Percentiles rank a stretch among this genome's conserved stretches.
These are phyloP conservation scores for Aspergillus awamori DNA, from an alignment of 2,329 filamentous ascomycete genomes.

Conservation along the genomic window DNA sequence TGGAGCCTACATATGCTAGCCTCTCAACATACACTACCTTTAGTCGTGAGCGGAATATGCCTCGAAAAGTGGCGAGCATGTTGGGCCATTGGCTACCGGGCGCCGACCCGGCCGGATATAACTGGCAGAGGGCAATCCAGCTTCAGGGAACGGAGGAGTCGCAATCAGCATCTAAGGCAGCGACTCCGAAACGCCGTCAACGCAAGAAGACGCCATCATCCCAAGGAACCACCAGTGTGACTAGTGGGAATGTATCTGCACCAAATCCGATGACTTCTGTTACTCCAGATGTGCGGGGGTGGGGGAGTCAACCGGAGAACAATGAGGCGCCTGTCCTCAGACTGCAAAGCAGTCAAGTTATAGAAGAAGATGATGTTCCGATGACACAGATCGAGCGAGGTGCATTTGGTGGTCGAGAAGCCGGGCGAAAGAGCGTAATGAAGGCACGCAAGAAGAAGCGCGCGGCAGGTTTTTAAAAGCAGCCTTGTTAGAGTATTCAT, in stretches of 20 bases:
- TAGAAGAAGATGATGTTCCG: slow-evolving; percentile 35
- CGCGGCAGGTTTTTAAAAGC: slow-evolving; percentile 44
- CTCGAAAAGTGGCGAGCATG: slow-evolving; percentile 31
- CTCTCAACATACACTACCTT: slow-evolving; percentile 37
- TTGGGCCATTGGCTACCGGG: slow-evolving; percentile 43
- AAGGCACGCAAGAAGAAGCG: slow-evolving; percentile 45
- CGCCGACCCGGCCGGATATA: slow-evolving; percentile 37
- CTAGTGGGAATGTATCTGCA: slow-evolving; percentile 17
- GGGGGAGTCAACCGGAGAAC: slow-evolving; percentile 39
- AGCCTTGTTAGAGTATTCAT: too few relatives aligned
- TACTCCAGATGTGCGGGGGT: slow-evolving; percentile 27
- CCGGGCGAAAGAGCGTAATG: slow-evolving; percentile 27
- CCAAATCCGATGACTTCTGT: slow-evolving; percentile 30
- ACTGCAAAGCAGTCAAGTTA: slow-evolving; percentile 40
- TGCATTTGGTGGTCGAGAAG: slow-evolving; percentile 41
- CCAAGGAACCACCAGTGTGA: slow-evolving; percentile 14
- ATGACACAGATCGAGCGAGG: slow-evolving; percentile 49
- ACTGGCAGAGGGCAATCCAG: slow-evolving; percentile 34
- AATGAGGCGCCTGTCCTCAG: slow-evolving; percentile 20
- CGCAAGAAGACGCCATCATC: slow-evolving; percentile 30
- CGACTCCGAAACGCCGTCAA: slow-evolving; percentile 26
- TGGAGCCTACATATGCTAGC: slow-evolving; percentile 18
- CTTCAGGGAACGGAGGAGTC: slow-evolving; percentile 26
- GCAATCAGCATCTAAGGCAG: slow-evolving; percentile 16
- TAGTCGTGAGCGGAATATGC: slow-evolving; percentile 23